phyloP scores from a whole-genome alignment of 805 yeast species.

The Pichia manshurica region DNA sequence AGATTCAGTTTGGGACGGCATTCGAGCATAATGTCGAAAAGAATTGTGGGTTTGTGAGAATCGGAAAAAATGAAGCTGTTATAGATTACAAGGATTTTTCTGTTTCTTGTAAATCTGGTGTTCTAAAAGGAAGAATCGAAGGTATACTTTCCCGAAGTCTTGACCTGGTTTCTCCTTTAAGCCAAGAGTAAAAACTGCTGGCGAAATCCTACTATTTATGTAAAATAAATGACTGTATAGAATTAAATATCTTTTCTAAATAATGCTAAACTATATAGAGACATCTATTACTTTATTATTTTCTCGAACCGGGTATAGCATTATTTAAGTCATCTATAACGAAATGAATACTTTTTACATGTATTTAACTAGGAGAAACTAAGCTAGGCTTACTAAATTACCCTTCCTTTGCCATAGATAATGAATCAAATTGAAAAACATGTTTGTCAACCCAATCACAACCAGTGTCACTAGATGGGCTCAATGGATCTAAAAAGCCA shows the following conservation, averaged over 20 bases:
- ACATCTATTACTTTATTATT: too few relatives aligned
- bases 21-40: conserved; percentile 39
- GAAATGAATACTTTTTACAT: too few relatives aligned
- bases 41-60: conserved; percentile 51
- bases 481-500: conserved; percentile 18
- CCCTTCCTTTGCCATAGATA: conserved; percentile 5
- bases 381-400: too few relatives aligned
- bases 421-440: conserved; percentile 35
- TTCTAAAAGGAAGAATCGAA: conserved; percentile 74
- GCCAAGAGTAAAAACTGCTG: conserved; percentile 21
- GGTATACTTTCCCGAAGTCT: conserved; percentile 75
- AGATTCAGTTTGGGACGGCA: conserved; percentile 85
- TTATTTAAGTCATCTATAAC: too few relatives aligned
- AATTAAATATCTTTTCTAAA: not conserved
- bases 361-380: too few relatives aligned
- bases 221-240: too few relatives aligned
- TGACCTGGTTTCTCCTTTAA: conserved; percentile 77
- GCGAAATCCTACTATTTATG: not conserved
- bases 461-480: conserved; percentile 41
- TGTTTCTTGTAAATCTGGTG: conserved; percentile 68
- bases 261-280: not conserved
- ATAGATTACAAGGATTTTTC: conserved; percentile 59
- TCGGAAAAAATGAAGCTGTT: conserved; percentile 71
- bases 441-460: conserved; percentile 55
- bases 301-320: too few relatives aligned